phyloP scores from a whole-genome alignment of 768 basidiomycete species.

The Rubroboletus pulcherrimus region DNA sequence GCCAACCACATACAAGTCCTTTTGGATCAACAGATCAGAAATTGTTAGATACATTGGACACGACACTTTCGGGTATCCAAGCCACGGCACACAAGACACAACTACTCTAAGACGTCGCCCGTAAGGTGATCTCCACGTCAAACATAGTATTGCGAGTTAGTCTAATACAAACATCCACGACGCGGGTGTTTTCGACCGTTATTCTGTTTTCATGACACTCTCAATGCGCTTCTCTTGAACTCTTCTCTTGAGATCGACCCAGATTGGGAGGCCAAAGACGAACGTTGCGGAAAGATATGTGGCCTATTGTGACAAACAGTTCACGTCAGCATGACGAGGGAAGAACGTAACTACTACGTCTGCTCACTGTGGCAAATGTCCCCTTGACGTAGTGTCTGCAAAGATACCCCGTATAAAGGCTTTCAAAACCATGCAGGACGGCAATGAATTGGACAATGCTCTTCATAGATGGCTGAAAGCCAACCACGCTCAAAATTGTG shows the following conservation, averaged over 20 bases:
- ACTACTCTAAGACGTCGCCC: neutral
- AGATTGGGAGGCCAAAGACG: slow-evolving; percentile 52
- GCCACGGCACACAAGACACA: neutral
- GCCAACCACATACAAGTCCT: neutral
- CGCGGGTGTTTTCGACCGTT: neutral
- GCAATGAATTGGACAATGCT: slow-evolving; percentile 2
- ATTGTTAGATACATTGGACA: too few relatives aligned
- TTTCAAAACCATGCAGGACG: slow-evolving; percentile 22
- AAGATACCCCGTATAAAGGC: slow-evolving; percentile 28
- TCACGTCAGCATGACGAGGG: neutral
- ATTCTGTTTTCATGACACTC: slow-evolving; percentile 75
- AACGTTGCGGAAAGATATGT: slow-evolving; percentile 52
- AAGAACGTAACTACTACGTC: neutral
- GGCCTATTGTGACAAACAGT: slow-evolving; percentile 33
- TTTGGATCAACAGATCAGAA: neutral
- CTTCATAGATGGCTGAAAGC: slow-evolving; percentile 14
- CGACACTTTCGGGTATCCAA: neutral
- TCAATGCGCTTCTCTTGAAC: slow-evolving; percentile 70
- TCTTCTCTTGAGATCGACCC: slow-evolving; percentile 49
- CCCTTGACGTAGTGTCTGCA: slow-evolving; percentile 29
- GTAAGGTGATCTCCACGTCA: neutral
- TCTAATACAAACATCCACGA: neutral
- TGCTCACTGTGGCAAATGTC: slow-evolving; percentile 16
- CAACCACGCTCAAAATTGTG: slow-evolving; percentile 9
- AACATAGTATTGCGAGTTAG: neutral